Evolutionary conservation across 352 stramenopile genomes (phyloP).

Genomic region (Peronospora farinosa): DNA sequence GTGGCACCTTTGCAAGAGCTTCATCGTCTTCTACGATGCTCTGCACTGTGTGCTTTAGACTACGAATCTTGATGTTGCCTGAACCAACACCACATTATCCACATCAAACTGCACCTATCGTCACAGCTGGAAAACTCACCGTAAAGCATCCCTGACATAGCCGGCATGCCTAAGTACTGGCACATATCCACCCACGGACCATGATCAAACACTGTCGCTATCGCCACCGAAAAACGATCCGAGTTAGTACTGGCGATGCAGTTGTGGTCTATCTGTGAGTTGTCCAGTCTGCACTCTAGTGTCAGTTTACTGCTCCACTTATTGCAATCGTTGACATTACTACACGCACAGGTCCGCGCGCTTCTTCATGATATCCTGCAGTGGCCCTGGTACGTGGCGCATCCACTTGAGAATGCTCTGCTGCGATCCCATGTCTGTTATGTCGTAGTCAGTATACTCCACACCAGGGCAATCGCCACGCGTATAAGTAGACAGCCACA

Average conservation of each 20-base stretch:
- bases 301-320: neutral
- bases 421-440: slow-evolving; percentile 45
- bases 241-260: slow-evolving; percentile 39
- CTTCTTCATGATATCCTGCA: slow-evolving; percentile 77
- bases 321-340: neutral
- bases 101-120: neutral
- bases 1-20: slow-evolving; percentile 43
- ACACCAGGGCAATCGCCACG: neutral
- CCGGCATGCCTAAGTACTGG: slow-evolving; percentile 41
- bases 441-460: slow-evolving; percentile 2
- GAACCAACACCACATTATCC: neutral
- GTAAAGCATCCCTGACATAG: slow-evolving; percentile 51
- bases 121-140: slow-evolving; percentile 26
- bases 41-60: slow-evolving; percentile 49
- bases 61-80: slow-evolving; percentile 66
- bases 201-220: slow-evolving; percentile 72
- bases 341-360: slow-evolving; percentile 37
- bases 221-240: slow-evolving; percentile 36
- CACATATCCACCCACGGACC: slow-evolving; percentile 83
- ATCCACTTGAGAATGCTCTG: slow-evolving; percentile 78
- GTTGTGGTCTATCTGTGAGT: slow-evolving; percentile 26
- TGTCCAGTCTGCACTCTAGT: slow-evolving; percentile 34
- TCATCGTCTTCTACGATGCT: slow-evolving; percentile 61
- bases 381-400: slow-evolving; percentile 53
- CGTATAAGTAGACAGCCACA: neutral